Base-by-base conservation (phyloP, 306 rosid species). In the Corylus avellana region DNA sequence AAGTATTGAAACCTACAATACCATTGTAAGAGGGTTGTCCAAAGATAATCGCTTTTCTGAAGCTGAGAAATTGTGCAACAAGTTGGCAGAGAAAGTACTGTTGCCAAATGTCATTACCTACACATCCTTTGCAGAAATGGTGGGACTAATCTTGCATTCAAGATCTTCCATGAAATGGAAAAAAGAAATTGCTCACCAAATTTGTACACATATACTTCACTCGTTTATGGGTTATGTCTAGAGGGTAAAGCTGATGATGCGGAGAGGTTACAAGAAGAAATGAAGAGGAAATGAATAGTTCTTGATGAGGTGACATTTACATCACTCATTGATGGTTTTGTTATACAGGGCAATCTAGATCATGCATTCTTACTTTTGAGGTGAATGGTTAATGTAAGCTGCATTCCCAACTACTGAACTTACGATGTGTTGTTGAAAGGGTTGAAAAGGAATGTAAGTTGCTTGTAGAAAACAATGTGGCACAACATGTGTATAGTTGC, bases 291-390 rank as follows among this genome's bases (percentile, higher is more conserved):
- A 74, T 85, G 89, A 74, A 42, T 86, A 61, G 54, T 57, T 75
- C 89, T 86, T 64, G 89, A 85, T 77, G 89, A 48, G 82, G 85
- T 82, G 56, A 82, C 82, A 35, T 85, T 72, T 76, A 82, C 89
- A 61, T 79, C 86, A 10, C 86, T 85, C 9, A 82, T 85, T 72
- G 81, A 82, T 77, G 89, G 89, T 73, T 82, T 82, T 85, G 82
- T 85, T 76, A 72, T 58, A 73, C 84, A 79, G 76, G 82, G 89
- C 58, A 82, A 77, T 69, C 73, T 79, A 57, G 82, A 85, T 77
- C 82, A 73, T 59, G 86, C 86, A 3, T 82, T 85, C 78, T 66
- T 73, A 20, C 86, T 82, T 61, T 75, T 80, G 29, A 68, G 71
- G 82, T 67, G 55, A 79, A 82, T 85, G 86, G 58, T 76, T 79